Base-by-base conservation (phyloP, 2,329 filamentous ascomycete species). In the Alternaria conjuncta region DNA sequence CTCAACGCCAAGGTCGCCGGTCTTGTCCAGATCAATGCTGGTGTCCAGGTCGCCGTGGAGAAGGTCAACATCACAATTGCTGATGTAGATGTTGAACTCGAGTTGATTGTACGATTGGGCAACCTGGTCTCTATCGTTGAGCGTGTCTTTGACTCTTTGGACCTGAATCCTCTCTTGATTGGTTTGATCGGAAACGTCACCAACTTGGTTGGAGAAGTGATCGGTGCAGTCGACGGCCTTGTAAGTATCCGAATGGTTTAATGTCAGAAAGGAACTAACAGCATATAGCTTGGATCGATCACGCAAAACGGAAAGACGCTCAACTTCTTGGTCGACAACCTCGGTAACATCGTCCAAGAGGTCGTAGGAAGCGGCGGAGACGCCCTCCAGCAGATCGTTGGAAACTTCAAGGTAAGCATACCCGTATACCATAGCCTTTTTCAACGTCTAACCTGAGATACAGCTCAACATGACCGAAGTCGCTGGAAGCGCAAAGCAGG, bases 341-440 rank as follows among this genome's bases (percentile, higher is more conserved):
- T 89, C 3, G 87, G 87, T 36, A 89, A 89, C 68, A 89, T 89
- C 65, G 86, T 89, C 2, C 86, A 89, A 70, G 84, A 89, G 69
- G 86, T 88, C 0, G 81, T 81, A 1, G 84, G 84, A 21, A 78
- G 76, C 1, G 85, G 82, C 0, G 83, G 81, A 4, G 77, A 78
- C 28, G 71, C 82, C 3, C 77, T 87, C 1, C 84, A 82, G 60
- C 80, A 78, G 20, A 88, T 89, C 62, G 86, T 89, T 7, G 88
- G 87, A 55, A 86, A 87, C 70, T 89, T 83, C 74, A 71, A 83
- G 69, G 74, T 72, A 59, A 25, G 60, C 36, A 45, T 49, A 12
- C 18, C n/a, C 15, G n/a, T 3, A 45, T 32, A 18, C 13, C 18
- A 11, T 23, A n/a, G n/a, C n/a, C n/a, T n/a, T n/a, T n/a, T n/a